Evolutionary conservation across 192 early-diverging fungal genomes (phyloP).

Genomic region (Backusella liffmaniae): DNA sequence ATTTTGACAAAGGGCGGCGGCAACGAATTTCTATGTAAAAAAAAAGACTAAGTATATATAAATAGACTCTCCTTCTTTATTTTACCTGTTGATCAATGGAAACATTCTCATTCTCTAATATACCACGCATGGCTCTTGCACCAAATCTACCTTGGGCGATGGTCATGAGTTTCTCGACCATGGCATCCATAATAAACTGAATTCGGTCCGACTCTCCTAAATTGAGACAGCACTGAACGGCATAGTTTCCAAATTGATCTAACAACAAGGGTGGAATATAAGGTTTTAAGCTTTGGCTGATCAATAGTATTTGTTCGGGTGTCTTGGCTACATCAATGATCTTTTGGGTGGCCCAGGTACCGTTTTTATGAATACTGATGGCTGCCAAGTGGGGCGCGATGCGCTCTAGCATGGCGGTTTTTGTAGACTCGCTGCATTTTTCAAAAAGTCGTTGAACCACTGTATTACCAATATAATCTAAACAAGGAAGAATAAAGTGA

Average conservation of each 20-base stretch:
- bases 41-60: neutral
- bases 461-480: slow-evolving; percentile 95
- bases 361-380: slow-evolving; percentile 95
- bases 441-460: slow-evolving; percentile 91
- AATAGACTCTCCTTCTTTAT: neutral
- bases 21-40: slow-evolving; percentile 73
- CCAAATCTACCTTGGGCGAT: slow-evolving; percentile 92
- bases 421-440: slow-evolving; percentile 64
- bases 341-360: slow-evolving; percentile 97
- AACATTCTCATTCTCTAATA: slow-evolving; percentile 81
- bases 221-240: slow-evolving; percentile 89
- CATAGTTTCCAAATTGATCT: slow-evolving; percentile 98
- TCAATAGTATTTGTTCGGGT: slow-evolving; percentile 58
- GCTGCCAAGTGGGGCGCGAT: slow-evolving; percentile 81
- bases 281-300: slow-evolving; percentile 47
- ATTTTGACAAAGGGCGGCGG: slow-evolving; percentile 79
- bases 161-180: slow-evolving; percentile 76
- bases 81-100: slow-evolving; percentile 69
- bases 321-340: slow-evolving; percentile 85
- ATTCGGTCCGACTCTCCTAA: slow-evolving; percentile 67
- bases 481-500: neutral
- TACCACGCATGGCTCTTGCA: slow-evolving; percentile 86
- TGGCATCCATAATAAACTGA: slow-evolving; percentile 94
- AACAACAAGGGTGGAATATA: slow-evolving; percentile 86
- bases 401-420: slow-evolving; percentile 67